These are phyloP conservation scores for Saitozyma sp. DNA, from an alignment of 768 basidiomycete genomes.

Conservation along the genomic window DNA sequence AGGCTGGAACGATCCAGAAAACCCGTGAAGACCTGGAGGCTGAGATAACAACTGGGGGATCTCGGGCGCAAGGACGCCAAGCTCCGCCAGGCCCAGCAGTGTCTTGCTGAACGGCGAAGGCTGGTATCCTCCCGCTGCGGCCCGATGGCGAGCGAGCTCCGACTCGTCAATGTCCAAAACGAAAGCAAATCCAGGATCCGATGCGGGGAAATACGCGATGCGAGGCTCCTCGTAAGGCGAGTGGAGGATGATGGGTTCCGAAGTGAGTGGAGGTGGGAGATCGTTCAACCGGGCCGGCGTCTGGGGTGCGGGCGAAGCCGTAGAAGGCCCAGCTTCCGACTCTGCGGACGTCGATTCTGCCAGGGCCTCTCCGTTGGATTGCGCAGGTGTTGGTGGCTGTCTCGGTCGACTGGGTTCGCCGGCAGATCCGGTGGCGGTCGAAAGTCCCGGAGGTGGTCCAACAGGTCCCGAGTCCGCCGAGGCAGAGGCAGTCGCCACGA, in stretches of 20 bases:
- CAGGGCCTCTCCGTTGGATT: background rate
- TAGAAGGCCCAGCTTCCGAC: slow-evolving; percentile 44
- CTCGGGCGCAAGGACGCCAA: slow-evolving; percentile 36
- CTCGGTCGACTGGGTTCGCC: no score
- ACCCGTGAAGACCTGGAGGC: slow-evolving; percentile 3
- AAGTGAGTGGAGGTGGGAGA: slow-evolving; percentile 29
- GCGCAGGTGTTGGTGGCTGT: slow-evolving; percentile 1
- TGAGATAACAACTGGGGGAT: slow-evolving; percentile 21
- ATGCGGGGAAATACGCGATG: slow-evolving; percentile 32
- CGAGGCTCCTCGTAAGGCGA: slow-evolving; percentile 42
- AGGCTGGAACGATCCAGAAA: slow-evolving; percentile 30
- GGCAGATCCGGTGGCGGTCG: no score
- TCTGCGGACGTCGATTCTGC: slow-evolving; percentile 26
- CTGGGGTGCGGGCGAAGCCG: slow-evolving; percentile 39
- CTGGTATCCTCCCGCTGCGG: slow-evolving; percentile 20
- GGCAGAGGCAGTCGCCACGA: background rate
- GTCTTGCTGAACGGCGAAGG: slow-evolving; percentile 40
- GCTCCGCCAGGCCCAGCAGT: slow-evolving; percentile 35
- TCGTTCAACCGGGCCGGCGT: slow-evolving; percentile 25
- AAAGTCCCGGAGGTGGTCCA: no score
- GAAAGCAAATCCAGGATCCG: slow-evolving; percentile 40
- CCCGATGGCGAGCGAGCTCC: slow-evolving; percentile 13
- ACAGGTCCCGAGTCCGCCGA: background rate
- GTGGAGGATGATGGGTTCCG: slow-evolving; percentile 38
- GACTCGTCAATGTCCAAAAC: slow-evolving; percentile 24